Base-by-base conservation (phyloP, 345 rosid genomes). In the Crucihimalaya himalaica region DNA sequence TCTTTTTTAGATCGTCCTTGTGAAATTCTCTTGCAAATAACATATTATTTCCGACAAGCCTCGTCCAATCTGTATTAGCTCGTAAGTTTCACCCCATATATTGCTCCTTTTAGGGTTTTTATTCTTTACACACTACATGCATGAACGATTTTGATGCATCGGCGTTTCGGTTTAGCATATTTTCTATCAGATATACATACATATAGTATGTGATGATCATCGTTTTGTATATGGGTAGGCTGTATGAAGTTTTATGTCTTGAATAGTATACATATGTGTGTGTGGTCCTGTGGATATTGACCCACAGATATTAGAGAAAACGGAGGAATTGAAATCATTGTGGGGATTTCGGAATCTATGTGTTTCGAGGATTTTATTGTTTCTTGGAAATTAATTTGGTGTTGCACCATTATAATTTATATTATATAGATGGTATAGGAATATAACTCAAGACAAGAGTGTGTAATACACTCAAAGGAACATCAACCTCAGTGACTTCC, bases 391-490 rank as follows among this genome's bases (percentile, higher is more conserved):
- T 54, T 69, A 65, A 59, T 57, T 57, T 40, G 66, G 12, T 42
- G 72, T 45, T 64, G 70, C 64, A 60, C 42, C 70, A 66, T 60
- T 59, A 59, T 9, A 42, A 15, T 16, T 70, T 79, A 78, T 76
- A 69, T 62, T 35, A 81, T 61, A 68, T 77, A 57, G 58, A 59
- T 76, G 64, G 54, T 65, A 77, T 80, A 75, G 63, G 42, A 27
- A 72, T 48, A 57, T 66, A 50, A 47, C 50, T 39, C 62, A 53
- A 70, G 45, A 68, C 47, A 68, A 74, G 75, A 50, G 92, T 86
- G 97, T 90, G 97, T 70, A 83, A 83, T 83, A 84, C 98, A 90
- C 97, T 90, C 96, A 84, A 93, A 90, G 91, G 76, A 85, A 83
- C 79, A 79, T 73, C 85, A 81, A 57, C 67, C 86, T 85, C 83